Conservation (phyloP, 2,329 filamentous ascomycete species). For the Tetracladium maxilliforme region DNA sequence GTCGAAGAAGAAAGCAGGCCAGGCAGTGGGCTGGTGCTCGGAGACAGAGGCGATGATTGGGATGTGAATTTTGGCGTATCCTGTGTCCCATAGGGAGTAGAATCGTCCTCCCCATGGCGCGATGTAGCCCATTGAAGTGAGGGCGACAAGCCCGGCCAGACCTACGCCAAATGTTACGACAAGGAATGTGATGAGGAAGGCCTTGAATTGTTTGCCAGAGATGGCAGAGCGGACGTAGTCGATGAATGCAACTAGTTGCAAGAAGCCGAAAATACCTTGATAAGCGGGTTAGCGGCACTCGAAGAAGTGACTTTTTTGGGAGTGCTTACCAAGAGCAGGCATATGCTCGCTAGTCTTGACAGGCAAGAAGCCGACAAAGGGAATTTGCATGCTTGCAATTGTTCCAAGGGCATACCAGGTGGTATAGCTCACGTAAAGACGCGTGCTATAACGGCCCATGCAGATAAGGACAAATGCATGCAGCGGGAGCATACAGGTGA, state of each 20-base stretch:
- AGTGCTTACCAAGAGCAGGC: conserved; percentile 68
- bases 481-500: conserved; percentile 89
- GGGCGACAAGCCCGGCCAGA: conserved; percentile 61
- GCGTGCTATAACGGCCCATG: conserved; percentile 92
- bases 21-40: conserved; percentile 96
- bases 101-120: conserved; percentile 97
- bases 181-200: conserved; percentile 65
- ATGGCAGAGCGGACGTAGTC: conserved; percentile 83
- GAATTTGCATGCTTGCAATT: conserved; percentile 96
- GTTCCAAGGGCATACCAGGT: conserved; percentile 97
- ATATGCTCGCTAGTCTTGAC: conserved; percentile 98
- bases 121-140: conserved; percentile 82
- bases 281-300: conserved; percentile 6
- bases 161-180: conserved; percentile 60
- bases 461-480: conserved; percentile 88
- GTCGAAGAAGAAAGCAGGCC: conserved; percentile 99
- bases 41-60: conserved; percentile 99
- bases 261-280: conserved; percentile 80
- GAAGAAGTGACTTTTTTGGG: background rate
- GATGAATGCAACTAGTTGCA: conserved; percentile 86
- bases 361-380: conserved; percentile 93
- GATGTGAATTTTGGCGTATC: conserved; percentile 98
- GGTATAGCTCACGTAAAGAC: conserved; percentile 91
- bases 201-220: conserved; percentile 87
- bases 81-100: conserved; percentile 98